Evolutionary conservation across 192 early-diverging fungal species (phyloP).

Genomic region (Entomortierella parvispora): DNA sequence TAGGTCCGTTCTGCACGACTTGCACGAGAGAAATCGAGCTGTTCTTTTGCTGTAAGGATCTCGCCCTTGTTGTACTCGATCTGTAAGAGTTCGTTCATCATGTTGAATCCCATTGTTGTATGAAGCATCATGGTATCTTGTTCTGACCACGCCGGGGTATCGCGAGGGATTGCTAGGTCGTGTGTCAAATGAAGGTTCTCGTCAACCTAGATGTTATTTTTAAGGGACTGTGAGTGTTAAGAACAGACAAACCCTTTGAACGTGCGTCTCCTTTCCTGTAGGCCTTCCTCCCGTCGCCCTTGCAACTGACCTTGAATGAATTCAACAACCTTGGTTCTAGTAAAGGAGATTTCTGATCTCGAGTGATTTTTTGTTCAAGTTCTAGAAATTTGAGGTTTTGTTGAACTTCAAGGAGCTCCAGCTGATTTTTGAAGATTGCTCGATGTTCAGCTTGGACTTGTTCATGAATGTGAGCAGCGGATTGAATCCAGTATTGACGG

Average conservation of each 20-base stretch:
- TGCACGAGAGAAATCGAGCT: conserved; percentile 8
- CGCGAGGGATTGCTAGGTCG: conserved; percentile 12
- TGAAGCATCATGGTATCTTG: conserved; percentile 10
- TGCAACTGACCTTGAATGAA: background rate
- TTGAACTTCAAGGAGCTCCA: background rate
- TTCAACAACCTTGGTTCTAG: background rate
- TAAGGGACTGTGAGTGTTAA: too few relatives aligned
- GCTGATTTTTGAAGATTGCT: background rate
- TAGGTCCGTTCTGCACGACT: conserved; percentile 16
- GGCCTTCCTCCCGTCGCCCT: too few relatives aligned
- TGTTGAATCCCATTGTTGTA: conserved; percentile 10
- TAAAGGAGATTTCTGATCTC: too few relatives aligned
- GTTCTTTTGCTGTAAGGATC: background rate
- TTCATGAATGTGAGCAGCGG: background rate
- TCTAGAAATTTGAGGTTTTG: background rate
- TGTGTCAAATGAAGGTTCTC: background rate
- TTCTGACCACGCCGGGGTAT: conserved; percentile 19
- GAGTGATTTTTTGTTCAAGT: background rate
- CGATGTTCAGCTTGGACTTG: too few relatives aligned
- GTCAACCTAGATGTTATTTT: background rate
- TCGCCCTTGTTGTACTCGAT: conserved; percentile 15
- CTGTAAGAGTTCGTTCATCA: conserved; percentile 24
- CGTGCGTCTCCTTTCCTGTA: background rate
- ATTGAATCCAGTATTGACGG: conserved; percentile 1
- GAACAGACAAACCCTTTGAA: background rate